A percentile compares a stretch with the other conserved stretches of the same genome.
phyloP scores from a whole-genome alignment of 2,329 filamentous ascomycete species.

The Chrysoporthe cubensis region DNA sequence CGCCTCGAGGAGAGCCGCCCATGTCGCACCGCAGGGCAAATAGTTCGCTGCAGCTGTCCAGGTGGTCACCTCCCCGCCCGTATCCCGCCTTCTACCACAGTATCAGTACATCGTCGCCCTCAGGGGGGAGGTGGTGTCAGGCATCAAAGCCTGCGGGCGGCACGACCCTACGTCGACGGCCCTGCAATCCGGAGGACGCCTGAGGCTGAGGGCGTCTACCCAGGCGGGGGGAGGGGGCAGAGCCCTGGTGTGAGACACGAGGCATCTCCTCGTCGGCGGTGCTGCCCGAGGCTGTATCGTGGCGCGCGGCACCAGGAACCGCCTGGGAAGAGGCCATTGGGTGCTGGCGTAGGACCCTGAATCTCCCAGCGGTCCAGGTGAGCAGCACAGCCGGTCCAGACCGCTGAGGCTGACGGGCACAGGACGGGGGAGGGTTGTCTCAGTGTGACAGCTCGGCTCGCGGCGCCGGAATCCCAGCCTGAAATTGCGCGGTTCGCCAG shows the following conservation, averaged over 20 bases:
- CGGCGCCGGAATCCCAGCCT: slow-evolving; percentile 14
- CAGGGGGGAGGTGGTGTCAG: slow-evolving; percentile 4
- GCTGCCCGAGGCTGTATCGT: neutral
- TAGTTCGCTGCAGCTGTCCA: slow-evolving; percentile 5
- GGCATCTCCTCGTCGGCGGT: neutral
- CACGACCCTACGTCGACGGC: neutral
- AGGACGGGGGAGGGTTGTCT: slow-evolving; percentile 2
- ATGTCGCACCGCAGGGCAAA: neutral
- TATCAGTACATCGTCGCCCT: too few relatives aligned
- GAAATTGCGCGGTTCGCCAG: neutral
- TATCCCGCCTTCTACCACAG: neutral
- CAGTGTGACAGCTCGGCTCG: slow-evolving; percentile 19
- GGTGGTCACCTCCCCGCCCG: neutral
- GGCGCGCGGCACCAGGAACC: neutral
- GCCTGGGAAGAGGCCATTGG: neutral
- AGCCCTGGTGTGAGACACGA: neutral
- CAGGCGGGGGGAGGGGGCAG: neutral
- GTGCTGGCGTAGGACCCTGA: slow-evolving; percentile 19
- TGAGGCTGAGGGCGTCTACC: too few relatives aligned
- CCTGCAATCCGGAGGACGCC: too few relatives aligned
- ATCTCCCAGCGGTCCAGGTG: slow-evolving; percentile 19
- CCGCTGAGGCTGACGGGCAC: slow-evolving; percentile 11
- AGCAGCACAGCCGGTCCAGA: slow-evolving; percentile 24
- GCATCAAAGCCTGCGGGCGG: slow-evolving; percentile 1
- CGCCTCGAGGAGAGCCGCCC: neutral